phyloP scores from a whole-genome alignment of 768 basidiomycete genomes.

The Lactarius pseudohatsudake region DNA sequence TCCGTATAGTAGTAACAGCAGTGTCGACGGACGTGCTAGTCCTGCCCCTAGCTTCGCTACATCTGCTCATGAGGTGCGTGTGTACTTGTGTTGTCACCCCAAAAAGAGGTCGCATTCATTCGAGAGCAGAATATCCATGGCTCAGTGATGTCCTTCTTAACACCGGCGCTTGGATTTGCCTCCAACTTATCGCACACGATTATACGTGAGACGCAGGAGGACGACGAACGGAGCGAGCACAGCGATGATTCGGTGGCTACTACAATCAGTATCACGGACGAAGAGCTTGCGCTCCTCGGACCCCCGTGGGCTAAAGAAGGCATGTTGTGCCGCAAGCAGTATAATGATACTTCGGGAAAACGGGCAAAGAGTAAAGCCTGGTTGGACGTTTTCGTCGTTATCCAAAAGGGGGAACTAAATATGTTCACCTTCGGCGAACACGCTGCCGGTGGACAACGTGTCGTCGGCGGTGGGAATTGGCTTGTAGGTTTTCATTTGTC shows the following conservation, averaged over 20 bases:
- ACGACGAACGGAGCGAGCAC: constrained; percentile 72
- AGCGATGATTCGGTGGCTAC: constrained; percentile 68
- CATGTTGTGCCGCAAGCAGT: constrained; percentile 91
- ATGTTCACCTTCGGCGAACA: constrained; percentile 94
- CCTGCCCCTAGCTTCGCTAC: constrained; percentile 94
- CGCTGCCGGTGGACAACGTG: constrained; percentile 56
- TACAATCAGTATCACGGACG: constrained; percentile 86
- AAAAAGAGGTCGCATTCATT: constrained; percentile 14
- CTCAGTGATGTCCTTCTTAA: constrained; percentile 67
- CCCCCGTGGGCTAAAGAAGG: constrained; percentile 99
- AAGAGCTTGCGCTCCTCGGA: constrained; percentile 91
- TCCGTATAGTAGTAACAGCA: constrained; percentile 83
- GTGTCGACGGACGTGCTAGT: constrained; percentile 85
- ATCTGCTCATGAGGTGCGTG: constrained; percentile 74
- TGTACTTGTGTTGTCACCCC: background rate
- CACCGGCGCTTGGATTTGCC: constrained; percentile 92
- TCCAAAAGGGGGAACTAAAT: constrained; percentile 88
- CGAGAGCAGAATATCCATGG: constrained; percentile 53
- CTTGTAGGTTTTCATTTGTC: constrained; percentile 58
- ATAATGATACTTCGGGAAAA: constrained; percentile 84
- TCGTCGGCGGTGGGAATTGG: constrained; percentile 97
- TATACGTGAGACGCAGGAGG: constrained; percentile 91
- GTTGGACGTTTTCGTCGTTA: constrained; percentile 95
- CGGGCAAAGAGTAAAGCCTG: constrained; percentile 87
- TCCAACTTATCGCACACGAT: constrained; percentile 95